phyloP scores from a whole-genome alignment of 1,284 basidiomycete species.

The Naganishia liquefaciens region DNA sequence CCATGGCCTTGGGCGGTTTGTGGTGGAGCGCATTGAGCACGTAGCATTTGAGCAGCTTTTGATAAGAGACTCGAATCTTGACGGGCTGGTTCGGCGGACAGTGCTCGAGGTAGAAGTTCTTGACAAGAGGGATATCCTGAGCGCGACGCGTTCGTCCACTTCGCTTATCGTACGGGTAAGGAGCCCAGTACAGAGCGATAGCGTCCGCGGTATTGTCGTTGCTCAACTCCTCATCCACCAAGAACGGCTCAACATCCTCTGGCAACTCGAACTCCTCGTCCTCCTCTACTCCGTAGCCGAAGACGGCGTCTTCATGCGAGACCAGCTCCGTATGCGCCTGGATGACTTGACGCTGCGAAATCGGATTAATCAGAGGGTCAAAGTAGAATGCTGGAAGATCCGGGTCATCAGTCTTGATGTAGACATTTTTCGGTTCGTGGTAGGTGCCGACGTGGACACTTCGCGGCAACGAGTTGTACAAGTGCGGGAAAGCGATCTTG shows the following conservation, averaged over 20 bases:
- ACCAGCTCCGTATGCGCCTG: conserved; percentile 80
- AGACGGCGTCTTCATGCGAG: conserved; percentile 86
- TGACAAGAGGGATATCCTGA: conserved; percentile 92
- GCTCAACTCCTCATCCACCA: conserved; percentile 77
- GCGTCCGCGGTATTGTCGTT: conserved; percentile 93
- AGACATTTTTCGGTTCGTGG: conserved; percentile 94
- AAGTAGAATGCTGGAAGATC: conserved; percentile 99
- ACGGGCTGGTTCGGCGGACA: conserved; percentile 94
- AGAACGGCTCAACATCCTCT: conserved; percentile 77
- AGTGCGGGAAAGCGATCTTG: conserved; percentile 97
- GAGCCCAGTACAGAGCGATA: conserved; percentile 98
- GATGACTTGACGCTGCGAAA: conserved; percentile 80
- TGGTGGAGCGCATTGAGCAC: conserved; percentile 92
- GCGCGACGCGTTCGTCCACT: conserved; percentile 91
- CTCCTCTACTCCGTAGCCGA: conserved; percentile 76
- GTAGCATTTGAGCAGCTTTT: conserved; percentile 95
- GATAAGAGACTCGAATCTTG: conserved; percentile 98
- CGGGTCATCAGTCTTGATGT: conserved; percentile 97
- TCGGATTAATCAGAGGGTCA: conserved; percentile 95
- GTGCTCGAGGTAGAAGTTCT: conserved; percentile 97
- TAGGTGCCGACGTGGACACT: conserved; percentile 87
- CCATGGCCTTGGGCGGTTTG: conserved; percentile 90
- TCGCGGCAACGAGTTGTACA: conserved; percentile 97
- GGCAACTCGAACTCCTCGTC: conserved; percentile 85
- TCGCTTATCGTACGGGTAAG: conserved; percentile 90